Evolutionary conservation across 352 stramenopile genomes (phyloP).

Genomic region (Globisporangium parvum): DNA sequence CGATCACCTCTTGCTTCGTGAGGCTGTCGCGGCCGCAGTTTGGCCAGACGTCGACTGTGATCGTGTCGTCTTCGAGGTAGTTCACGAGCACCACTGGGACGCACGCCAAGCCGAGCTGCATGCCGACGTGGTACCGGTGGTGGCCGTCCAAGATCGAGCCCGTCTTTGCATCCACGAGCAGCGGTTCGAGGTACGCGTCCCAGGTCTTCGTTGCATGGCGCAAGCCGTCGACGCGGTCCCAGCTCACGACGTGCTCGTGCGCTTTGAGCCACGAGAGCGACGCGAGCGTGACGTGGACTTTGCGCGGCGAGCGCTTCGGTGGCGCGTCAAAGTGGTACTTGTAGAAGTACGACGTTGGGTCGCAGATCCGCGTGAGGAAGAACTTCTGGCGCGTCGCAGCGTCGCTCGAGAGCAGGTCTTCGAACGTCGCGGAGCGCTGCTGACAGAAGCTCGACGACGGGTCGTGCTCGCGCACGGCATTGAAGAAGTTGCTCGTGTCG

Average conservation of each 20-base stretch:
- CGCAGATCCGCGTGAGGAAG: slow-evolving; percentile 75
- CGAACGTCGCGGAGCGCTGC: slow-evolving; percentile 67
- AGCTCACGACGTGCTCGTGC: slow-evolving; percentile 83
- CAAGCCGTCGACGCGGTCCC: slow-evolving; percentile 76
- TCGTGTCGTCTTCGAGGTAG: slow-evolving; percentile 77
- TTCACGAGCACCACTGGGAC: slow-evolving; percentile 79
- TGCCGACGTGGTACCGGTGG: slow-evolving; percentile 75
- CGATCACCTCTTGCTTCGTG: slow-evolving; percentile 79
- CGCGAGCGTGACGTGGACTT: slow-evolving; percentile 47
- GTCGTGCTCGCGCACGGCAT: slow-evolving; percentile 77
- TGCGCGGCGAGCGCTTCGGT: slow-evolving; percentile 61
- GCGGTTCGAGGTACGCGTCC: slow-evolving; percentile 78
- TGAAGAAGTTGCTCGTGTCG: slow-evolving; percentile 70
- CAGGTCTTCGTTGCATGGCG: slow-evolving; percentile 68
- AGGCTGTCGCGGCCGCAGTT: slow-evolving; percentile 76
- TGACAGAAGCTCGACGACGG: slow-evolving; percentile 73
- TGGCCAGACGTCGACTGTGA: slow-evolving; percentile 84
- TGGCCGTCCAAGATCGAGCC: slow-evolving; percentile 82
- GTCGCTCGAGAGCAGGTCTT: slow-evolving; percentile 70
- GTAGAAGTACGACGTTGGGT: slow-evolving; percentile 89
- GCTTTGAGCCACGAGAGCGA: slow-evolving; percentile 71
- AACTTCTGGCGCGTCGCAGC: slow-evolving; percentile 64
- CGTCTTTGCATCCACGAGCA: slow-evolving; percentile 67
- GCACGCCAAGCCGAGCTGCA: slow-evolving; percentile 56
- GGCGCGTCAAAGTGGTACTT: slow-evolving; percentile 82